Percentiles rank a stretch among this genome's conserved stretches.
Conservation (phyloP, 2,329 filamentous ascomycete genomes). For the Chaetomium sp. region DNA sequence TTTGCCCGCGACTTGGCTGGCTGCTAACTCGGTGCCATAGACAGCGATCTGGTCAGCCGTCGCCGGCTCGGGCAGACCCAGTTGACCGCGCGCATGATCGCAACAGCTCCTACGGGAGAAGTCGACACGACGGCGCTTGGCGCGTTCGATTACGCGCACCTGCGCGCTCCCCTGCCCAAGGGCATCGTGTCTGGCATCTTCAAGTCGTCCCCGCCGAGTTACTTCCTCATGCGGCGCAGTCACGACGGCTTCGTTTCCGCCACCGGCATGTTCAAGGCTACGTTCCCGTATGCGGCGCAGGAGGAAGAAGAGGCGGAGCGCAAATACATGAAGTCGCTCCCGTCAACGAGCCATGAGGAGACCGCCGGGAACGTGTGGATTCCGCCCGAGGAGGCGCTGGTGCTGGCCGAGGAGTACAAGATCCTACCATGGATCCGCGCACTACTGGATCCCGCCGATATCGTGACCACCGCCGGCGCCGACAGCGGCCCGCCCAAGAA, state of each 20-base stretch:
- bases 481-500: slow-evolving; percentile 66
- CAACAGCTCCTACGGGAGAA: slow-evolving; percentile 69
- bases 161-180: slow-evolving; percentile 88
- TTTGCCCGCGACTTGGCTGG: slow-evolving; percentile 1
- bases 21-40: slow-evolving; percentile 48
- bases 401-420: slow-evolving; percentile 82
- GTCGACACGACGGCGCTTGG: slow-evolving; percentile 74
- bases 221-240: slow-evolving; percentile 94
- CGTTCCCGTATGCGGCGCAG: slow-evolving; percentile 75
- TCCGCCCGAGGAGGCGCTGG: slow-evolving; percentile 76
- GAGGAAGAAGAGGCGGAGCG: slow-evolving; percentile 76
- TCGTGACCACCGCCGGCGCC: slow-evolving; percentile 58
- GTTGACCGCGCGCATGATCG: slow-evolving; percentile 77
- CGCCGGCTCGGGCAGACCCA: slow-evolving; percentile 92
- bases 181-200: slow-evolving; percentile 93
- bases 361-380: slow-evolving; percentile 98
- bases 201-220: slow-evolving; percentile 83
- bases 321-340: slow-evolving; percentile 79
- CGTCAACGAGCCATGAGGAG: slow-evolving; percentile 83
- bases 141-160: slow-evolving; percentile 92
- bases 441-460: slow-evolving; percentile 85
- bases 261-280: slow-evolving; percentile 91
- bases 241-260: slow-evolving; percentile 82
- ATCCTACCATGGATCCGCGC: slow-evolving; percentile 87
- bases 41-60: slow-evolving; percentile 74